Base-by-base conservation (phyloP, 2,329 filamentous ascomycete genomes). In the Xenoacremonium recifei region DNA sequence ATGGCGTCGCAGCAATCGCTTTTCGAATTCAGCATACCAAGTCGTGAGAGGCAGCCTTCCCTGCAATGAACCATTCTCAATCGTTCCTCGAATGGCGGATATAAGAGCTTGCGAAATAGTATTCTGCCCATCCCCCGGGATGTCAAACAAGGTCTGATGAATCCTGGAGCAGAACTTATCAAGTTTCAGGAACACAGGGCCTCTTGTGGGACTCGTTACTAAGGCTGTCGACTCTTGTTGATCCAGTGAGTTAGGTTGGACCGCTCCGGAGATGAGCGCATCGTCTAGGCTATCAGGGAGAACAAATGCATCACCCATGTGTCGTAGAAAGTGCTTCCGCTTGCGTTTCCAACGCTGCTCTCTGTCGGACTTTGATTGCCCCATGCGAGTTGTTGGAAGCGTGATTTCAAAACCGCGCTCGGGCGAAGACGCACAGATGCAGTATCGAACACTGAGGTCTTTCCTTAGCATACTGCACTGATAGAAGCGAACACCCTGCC, bases 381-480 rank as follows among this genome's bases (percentile, higher is more conserved):
- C 51, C 5, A 62, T 45, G 3, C 53, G 55, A 6, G 46, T 54
- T 6, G 52, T 54, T 1, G 66, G 65, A 4, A 62, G 49, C 3
- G 40, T 44, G 10, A 68, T 40, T 3, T 59, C 48, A 16, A 62
- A 44, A 4, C 33, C 20, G 6, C 51, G 47, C 16, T 62, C 47
- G 13, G 45, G 47, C 10, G 47, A 49, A 4, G 60, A 60, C 5
- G 57, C 53, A 34, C 58, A 63, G 39, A 62, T 65, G 42, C 66
- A 68, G 37, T 70, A 72, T 25, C 60, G 58, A 13, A 80, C 46
- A 29, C 67, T 64, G 29, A 77, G 59, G 42, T 76, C 63, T 18
- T 62, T 58, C 5, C 58, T 65, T 3, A 80, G 49, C 10, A 65
- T 59, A 39, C 65, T 68, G 12, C 76, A 48, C 45, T 79, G 75